Percentiles rank a stretch among this genome's conserved stretches.
phyloP scores from a whole-genome alignment of 768 basidiomycete genomes.

The Kockovaella imperatae region DNA sequence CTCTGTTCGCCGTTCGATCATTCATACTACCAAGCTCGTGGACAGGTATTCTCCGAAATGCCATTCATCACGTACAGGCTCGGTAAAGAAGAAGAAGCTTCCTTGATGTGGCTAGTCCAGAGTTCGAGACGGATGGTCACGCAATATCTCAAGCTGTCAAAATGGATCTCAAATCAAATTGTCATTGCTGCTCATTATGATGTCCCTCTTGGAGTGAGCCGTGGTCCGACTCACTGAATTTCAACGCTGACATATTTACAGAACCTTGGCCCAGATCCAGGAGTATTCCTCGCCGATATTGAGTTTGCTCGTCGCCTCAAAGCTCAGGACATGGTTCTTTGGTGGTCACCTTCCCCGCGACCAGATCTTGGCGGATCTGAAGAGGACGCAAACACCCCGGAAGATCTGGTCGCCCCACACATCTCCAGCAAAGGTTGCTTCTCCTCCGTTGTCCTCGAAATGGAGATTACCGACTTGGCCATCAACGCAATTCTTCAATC shows the following conservation, averaged over 20 bases:
- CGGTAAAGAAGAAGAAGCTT: constrained; percentile 52
- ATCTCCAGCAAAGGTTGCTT: constrained; percentile 79
- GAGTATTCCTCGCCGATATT: constrained; percentile 79
- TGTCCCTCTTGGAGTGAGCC: constrained; percentile 66
- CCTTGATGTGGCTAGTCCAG: constrained; percentile 81
- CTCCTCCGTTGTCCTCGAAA: constrained; percentile 82
- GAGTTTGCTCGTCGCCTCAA: constrained; percentile 79
- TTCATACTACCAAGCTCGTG: constrained; percentile 67
- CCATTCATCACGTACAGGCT: constrained; percentile 74
- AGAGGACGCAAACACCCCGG: constrained; percentile 69
- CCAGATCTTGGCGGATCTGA: constrained; percentile 93
- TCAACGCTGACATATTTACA: constrained; percentile 4
- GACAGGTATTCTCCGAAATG: constrained; percentile 66
- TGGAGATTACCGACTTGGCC: constrained; percentile 83
- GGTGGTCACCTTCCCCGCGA: constrained; percentile 87
- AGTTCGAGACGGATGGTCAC: constrained; percentile 74
- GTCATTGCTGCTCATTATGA: constrained; percentile 84
- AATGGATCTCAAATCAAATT: constrained; percentile 71
- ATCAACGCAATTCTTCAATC: constrained; percentile 92
- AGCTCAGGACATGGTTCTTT: constrained; percentile 82
- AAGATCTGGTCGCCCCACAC: constrained; percentile 72
- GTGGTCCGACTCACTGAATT: not conserved
- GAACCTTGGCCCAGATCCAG: constrained; percentile 83
- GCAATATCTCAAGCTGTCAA: constrained; percentile 68
- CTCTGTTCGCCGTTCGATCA: constrained; percentile 80